Base-by-base conservation (phyloP, 2,329 filamentous ascomycete genomes). In the Paracamarosporium sp. region DNA sequence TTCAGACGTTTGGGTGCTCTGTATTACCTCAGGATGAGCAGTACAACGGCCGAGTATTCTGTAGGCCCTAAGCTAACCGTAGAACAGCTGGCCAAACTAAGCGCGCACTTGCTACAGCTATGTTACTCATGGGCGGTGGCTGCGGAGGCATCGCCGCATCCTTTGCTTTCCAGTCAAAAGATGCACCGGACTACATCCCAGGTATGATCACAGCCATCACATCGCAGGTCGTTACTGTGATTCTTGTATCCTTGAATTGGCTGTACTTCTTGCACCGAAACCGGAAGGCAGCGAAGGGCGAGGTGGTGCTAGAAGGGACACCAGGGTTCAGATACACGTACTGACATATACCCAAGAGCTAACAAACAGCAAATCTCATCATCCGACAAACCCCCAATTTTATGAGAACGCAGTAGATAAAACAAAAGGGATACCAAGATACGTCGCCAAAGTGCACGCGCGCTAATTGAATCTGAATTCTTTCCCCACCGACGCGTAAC, bases 61-160 rank as follows among this genome's bases (percentile, higher is more conserved):
- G 6, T 22, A 1, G 35, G 6, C 20, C 35, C 17, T 11, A 35
- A 24, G 24, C 41, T 55, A 33, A 61, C 20, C 9, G 9, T 12
- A 13, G 7, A 27, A 17, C 38, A 61, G 59, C 59, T 35, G 59
- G 59, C 17, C 59, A 61, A 44, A 61, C 59, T 9, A 61, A 61
- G 52, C 50, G 59, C 5, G 59, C 59, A 7, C 53, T 61, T 2
- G 59, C 59, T 1, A 61, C 59, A 13, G 52, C 59, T 2, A 61
- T 61, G 59, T 47, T 61, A 12, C 52, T 61, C 12, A 61, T 61
- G 59, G 59, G 59, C 33, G 59, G 59, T 7, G 59, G 59, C 5
- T 58, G 55, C 31, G 59, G 59, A 13, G 59, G 59, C 27, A 61
- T 61, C 30, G 55, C 47, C 6, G 59, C 59, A 8, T 53, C 55